A percentile compares a stretch with the other conserved stretches of the same genome.
Conservation (phyloP, 257 asterid genomes). For the Handroanthus guayacan region DNA sequence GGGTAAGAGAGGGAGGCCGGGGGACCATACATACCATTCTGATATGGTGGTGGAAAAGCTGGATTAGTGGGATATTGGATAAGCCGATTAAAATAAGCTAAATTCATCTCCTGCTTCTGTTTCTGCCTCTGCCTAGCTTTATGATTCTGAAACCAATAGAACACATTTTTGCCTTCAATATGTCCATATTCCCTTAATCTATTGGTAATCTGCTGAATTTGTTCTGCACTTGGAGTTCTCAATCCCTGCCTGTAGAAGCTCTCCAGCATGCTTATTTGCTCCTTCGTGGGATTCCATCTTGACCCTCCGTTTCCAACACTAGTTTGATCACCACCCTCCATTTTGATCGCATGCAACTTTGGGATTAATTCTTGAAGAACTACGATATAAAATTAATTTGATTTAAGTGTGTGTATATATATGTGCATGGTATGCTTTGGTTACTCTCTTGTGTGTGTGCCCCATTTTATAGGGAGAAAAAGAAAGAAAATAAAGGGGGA, state of each 20-base stretch:
- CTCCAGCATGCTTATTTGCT: conserved; percentile 85
- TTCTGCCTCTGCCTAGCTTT: conserved; percentile 95
- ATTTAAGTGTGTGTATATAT: too few species aligned
- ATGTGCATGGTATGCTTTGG: conserved; percentile 34
- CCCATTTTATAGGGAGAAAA: conserved; percentile 43
- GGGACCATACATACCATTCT: conserved; percentile 52
- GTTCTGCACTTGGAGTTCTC: conserved; percentile 84
- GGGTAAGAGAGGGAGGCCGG: too few species aligned
- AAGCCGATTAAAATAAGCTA: conserved; percentile 55
- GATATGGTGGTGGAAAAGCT: conserved; percentile 44
- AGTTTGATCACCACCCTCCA: conserved; percentile 50
- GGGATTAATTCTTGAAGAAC: neutral
- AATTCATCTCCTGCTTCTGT: conserved; percentile 58
- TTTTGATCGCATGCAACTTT: conserved; percentile 1
- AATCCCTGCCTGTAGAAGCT: conserved; percentile 71
- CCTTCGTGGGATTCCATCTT: conserved; percentile 92
- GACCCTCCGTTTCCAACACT: conserved; percentile 48
- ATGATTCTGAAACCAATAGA: conserved; percentile 93
- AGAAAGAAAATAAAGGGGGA: neutral
- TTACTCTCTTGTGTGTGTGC: too few species aligned
- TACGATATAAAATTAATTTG: neutral
- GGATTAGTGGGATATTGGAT: conserved; percentile 45
- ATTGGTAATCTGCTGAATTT: conserved; percentile 73
- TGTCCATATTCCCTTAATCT: conserved; percentile 70
- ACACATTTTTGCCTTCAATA: conserved; percentile 88